Conservation (phyloP, 2,329 filamentous ascomycete genomes). For the Fusarium sp. region DNA sequence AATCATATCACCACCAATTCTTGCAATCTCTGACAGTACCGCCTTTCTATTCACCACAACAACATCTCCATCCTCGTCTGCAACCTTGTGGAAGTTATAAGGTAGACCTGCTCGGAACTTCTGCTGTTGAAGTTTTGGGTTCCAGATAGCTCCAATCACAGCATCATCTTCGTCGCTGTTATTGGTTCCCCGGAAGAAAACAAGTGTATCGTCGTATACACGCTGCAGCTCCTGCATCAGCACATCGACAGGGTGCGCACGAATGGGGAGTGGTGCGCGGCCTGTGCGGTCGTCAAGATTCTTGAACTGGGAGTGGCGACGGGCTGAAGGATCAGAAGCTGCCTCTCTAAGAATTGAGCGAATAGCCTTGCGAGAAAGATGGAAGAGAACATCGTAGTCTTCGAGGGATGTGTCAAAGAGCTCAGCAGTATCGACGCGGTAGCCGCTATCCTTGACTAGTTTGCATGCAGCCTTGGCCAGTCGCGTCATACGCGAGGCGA, state of each 20-base stretch:
- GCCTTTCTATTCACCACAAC: conserved; percentile 74
- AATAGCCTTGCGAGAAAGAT: conserved; percentile 69
- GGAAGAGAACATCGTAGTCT: conserved; percentile 90
- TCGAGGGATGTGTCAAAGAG: conserved; percentile 79
- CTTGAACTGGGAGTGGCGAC: conserved; percentile 73
- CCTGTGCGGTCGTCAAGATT: conserved; percentile 76
- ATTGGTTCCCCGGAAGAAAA: conserved; percentile 80
- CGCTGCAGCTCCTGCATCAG: conserved; percentile 75
- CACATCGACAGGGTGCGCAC: conserved; percentile 69
- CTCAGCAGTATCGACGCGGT: conserved; percentile 58
- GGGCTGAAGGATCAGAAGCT: conserved; percentile 50
- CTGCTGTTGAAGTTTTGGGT: conserved; percentile 64
- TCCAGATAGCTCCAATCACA: conserved; percentile 69
- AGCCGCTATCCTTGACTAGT: conserved; percentile 64
- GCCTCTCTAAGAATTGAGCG: conserved; percentile 55
- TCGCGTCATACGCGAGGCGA: conserved; percentile 84
- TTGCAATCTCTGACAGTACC: conserved; percentile 78
- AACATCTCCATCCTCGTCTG: conserved; percentile 55
- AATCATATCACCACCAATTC: conserved; percentile 75
- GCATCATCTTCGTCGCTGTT: conserved; percentile 56
- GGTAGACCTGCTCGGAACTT: conserved; percentile 77
- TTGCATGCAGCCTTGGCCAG: conserved; percentile 81
- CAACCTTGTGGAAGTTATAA: conserved; percentile 62
- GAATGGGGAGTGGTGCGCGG: conserved; percentile 58
- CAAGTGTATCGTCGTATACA: conserved; percentile 74